Evolutionary conservation across 2,329 filamentous ascomycete genomes (phyloP).

Genomic region (Colletotrichum echinochloae): DNA sequence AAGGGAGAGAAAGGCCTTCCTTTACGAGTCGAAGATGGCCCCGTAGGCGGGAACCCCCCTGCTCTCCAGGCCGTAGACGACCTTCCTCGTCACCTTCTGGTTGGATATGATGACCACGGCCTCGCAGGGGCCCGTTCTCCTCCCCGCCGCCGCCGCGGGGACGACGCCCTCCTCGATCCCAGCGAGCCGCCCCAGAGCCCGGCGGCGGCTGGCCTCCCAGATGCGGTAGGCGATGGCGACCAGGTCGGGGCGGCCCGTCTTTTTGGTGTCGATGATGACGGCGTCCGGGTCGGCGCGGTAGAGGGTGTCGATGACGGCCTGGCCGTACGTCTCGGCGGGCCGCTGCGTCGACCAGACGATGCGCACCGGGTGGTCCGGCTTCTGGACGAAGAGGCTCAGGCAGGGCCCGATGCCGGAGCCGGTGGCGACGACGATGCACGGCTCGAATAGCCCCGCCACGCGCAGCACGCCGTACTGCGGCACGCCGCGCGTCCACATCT

Average conservation of each 20-base stretch:
- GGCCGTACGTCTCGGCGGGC: constrained; percentile 73
- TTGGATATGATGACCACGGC: constrained; percentile 82
- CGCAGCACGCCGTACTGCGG: constrained; percentile 76
- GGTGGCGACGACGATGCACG: constrained; percentile 75
- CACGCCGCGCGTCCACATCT: constrained; percentile 76
- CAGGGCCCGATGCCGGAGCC: constrained; percentile 80
- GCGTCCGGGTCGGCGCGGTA: constrained; percentile 69
- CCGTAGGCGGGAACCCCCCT: constrained; percentile 76
- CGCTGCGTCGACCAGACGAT: constrained; percentile 77
- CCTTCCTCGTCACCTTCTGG: constrained; percentile 72
- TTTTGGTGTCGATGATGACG: constrained; percentile 74
- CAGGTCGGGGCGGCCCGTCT: constrained; percentile 69
- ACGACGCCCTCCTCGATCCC: not conserved
- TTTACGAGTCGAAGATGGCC: constrained; percentile 76
- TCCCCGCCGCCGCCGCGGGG: not conserved
- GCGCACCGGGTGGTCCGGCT: constrained; percentile 59
- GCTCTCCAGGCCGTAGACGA: constrained; percentile 76
- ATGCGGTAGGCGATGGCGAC: constrained; percentile 47
- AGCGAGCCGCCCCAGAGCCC: constrained; percentile 22
- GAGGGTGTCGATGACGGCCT: constrained; percentile 67
- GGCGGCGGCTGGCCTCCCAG: constrained; percentile 43
- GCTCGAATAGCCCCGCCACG: constrained; percentile 73
- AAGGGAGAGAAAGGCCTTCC: not conserved
- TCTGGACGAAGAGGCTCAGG: constrained; percentile 65
- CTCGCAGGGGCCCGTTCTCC: constrained; percentile 64